Base-by-base conservation (phyloP, 2,329 filamentous ascomycete species). In the Penicillium sp. region DNA sequence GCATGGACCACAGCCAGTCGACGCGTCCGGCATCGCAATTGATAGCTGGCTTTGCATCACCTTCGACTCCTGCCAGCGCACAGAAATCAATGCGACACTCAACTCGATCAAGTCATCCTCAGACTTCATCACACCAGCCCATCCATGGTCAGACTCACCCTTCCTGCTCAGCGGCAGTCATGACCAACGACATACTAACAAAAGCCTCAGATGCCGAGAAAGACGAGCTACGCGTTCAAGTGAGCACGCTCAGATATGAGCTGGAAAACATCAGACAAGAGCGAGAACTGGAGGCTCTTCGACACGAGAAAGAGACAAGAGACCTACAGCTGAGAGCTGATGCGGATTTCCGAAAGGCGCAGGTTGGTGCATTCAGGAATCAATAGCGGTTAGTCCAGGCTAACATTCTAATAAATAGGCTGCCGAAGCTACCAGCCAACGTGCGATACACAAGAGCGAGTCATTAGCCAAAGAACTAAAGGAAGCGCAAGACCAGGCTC, bases 211-310 rank as follows among this genome's bases (percentile, higher is more conserved):
- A 76, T 60, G 59, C 66, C 12, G 73, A 74, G 49, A 86, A 83
- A 54, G 92, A 97, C 65, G 87, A 92, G 59, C 80, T 97, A 24
- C 92, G 93, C 66, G 90, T 93, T 2, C 90, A 96, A 72, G 79
- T 97, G 39, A 94, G 92, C 56, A 89, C 90, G 0, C 77, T 96
- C 46, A 87, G 86, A 56, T 99, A 96, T 74, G 90, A 93, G 53
- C 81, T 96, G 60, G 89, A 91, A 65, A 93, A 89, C 16, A 77
- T 89, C 48, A 92, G 93, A 64, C 90, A 96, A 62, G 93, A 97
- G 66, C 87, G 89, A 62, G 90, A 95, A 52, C 82, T 96, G 64
- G 79, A 85, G 44, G 81, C 85, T 9, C 79, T 96, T 15, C 86
- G 90, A 56, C 88, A 94, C 62, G 87, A 90, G 59, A 88, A 89